A percentile compares a stretch with the other conserved stretches of the same genome.
These are phyloP conservation scores for Colletotrichum navitas DNA, from an alignment of 2,329 filamentous ascomycete genomes.

Conservation along the genomic window DNA sequence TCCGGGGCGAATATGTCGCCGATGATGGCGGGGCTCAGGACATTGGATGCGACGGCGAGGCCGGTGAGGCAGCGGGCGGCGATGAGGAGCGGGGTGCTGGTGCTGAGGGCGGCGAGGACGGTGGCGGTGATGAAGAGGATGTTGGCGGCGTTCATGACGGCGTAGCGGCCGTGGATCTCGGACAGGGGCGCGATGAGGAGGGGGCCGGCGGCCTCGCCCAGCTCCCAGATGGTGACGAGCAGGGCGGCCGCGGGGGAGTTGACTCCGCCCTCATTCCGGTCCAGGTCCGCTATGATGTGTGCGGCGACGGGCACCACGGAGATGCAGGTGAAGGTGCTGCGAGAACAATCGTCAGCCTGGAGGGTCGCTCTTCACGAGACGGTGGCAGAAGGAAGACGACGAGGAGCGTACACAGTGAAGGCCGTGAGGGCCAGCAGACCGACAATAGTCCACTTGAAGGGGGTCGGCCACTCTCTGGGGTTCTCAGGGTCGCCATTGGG, in stretches of 20 bases:
- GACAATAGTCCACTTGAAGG: slow-evolving; percentile 68
- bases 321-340: slow-evolving; percentile 69
- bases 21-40: slow-evolving; percentile 73
- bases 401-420: slow-evolving; percentile 64
- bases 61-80: slow-evolving; percentile 70
- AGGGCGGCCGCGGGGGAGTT: slow-evolving; percentile 66
- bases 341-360: not conserved
- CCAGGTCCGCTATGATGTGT: slow-evolving; percentile 63
- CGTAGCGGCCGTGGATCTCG: slow-evolving; percentile 69
- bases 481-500: slow-evolving; percentile 50
- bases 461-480: slow-evolving; percentile 64
- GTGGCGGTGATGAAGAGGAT: slow-evolving; percentile 63
- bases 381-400: not conserved
- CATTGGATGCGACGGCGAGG: slow-evolving; percentile 72
- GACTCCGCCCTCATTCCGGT: slow-evolving; percentile 49
- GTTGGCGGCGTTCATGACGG: slow-evolving; percentile 67
- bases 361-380: not conserved
- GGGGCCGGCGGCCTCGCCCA: slow-evolving; percentile 74
- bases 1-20: slow-evolving; percentile 73
- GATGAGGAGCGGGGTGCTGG: slow-evolving; percentile 62
- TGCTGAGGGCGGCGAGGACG: slow-evolving; percentile 59
- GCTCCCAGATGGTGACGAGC: slow-evolving; percentile 78
- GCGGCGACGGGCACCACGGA: slow-evolving; percentile 66
- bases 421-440: slow-evolving; percentile 65
- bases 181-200: slow-evolving; percentile 72